Conservation (phyloP, 208 protist genomes). For the Zelonia costaricensis region DNA sequence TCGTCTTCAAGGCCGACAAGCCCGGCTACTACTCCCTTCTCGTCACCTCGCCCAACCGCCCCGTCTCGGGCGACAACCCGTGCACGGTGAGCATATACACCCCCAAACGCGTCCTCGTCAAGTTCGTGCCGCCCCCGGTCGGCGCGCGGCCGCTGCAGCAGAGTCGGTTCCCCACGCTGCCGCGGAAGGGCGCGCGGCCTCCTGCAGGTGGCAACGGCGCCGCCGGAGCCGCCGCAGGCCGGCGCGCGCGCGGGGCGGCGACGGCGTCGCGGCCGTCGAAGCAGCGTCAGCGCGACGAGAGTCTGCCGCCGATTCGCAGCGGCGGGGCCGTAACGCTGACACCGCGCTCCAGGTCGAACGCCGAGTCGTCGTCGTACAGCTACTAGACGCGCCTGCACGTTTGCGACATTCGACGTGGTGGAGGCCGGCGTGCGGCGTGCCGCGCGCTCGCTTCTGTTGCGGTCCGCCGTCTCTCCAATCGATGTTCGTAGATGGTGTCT, state of each 20-base stretch:
- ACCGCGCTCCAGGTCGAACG: background rate
- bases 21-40: slow-evolving; percentile 65
- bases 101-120: slow-evolving; percentile 51
- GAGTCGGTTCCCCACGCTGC: slow-evolving; percentile 45
- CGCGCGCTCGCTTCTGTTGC: too few species aligned
- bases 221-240: too few species aligned
- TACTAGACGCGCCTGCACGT: background rate
- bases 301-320: slow-evolving; percentile 9
- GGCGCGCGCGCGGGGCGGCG: slow-evolving; percentile 6
- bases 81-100: slow-evolving; percentile 71
- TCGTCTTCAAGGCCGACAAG: slow-evolving; percentile 54
- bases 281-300: slow-evolving; percentile 8
- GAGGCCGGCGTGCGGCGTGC: background rate
- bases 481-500: too few species aligned
- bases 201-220: background rate
- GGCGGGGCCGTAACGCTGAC: background rate
- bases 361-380: background rate
- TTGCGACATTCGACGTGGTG: background rate
- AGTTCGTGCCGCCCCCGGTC: slow-evolving; percentile 50
- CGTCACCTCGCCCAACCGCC: slow-evolving; percentile 42
- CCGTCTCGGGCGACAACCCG: slow-evolving; percentile 49
- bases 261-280: background rate
- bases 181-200: slow-evolving; percentile 8
- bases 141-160: slow-evolving; percentile 51
- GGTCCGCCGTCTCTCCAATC: too few species aligned